Conservation (phyloP, 2,329 filamentous ascomycete genomes). For the Pleoardoris graminearum region DNA sequence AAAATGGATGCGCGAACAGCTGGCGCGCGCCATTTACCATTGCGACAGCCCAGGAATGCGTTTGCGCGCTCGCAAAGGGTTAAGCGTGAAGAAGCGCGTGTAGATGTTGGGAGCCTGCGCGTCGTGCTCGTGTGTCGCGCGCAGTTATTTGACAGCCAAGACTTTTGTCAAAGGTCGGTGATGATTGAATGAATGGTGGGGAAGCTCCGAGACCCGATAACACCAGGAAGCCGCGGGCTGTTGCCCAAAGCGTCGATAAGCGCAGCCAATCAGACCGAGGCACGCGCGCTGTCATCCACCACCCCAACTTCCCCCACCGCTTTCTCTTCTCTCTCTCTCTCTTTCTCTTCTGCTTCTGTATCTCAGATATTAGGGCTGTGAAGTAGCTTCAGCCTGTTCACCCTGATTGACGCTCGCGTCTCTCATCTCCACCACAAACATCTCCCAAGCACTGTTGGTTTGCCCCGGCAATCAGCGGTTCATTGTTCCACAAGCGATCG, state of each 20-base stretch:
- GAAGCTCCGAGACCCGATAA: conserved; percentile 21
- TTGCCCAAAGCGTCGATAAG: conserved; percentile 43
- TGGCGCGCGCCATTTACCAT: conserved; percentile 26
- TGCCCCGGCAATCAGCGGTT: conserved; percentile 14
- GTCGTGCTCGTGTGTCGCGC: conserved; percentile 2
- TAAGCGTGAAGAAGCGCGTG: background rate
- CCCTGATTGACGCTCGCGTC: background rate
- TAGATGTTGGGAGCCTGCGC: background rate
- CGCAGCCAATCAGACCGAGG: conserved; percentile 20
- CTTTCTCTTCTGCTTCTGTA: background rate
- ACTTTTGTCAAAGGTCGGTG: background rate
- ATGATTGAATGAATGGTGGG: conserved; percentile 12
- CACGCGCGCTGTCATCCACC: conserved; percentile 26
- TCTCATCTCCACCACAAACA: background rate
- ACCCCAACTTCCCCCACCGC: conserved; percentile 18
- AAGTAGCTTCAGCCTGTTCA: background rate
- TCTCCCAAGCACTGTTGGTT: background rate
- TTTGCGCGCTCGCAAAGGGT: background rate
- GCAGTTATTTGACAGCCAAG: background rate
- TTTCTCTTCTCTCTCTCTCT: conserved; percentile 10
- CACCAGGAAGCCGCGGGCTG: no score
- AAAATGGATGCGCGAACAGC: conserved; percentile 24
- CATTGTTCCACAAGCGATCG: conserved; percentile 11
- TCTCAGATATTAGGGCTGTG: background rate
- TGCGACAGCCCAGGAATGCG: conserved; percentile 1